Base-by-base conservation (phyloP, 768 basidiomycete species). In the Cystofilobasidium ferigula region DNA sequence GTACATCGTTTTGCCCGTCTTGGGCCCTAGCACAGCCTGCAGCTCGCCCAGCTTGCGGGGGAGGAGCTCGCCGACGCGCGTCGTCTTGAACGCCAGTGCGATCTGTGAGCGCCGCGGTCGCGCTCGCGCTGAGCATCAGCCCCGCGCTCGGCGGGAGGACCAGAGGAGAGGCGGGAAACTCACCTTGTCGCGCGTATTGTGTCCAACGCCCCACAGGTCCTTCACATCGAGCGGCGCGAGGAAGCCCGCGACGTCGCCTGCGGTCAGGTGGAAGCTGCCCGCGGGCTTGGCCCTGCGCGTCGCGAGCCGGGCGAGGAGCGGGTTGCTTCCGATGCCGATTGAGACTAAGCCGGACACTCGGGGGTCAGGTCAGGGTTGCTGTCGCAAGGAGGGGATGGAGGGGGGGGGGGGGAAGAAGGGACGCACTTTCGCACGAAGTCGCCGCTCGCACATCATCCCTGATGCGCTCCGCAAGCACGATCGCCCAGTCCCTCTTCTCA, bases 261-360 rank as follows among this genome's bases (percentile, higher is more conserved):
- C 78, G 0, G 80, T 70, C 18, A 99, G 82, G 69, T 92, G 90
- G 72, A 82, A 89, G 0, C 88, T 84, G 1, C 86, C 86, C 0
- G 86, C 92, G 0, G 95, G 95, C 73, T 99, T 99, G 7, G 95
- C 95, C 7, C 80, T 81, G 10, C 88, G 83, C 0, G 91, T 93
- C 2, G 95, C 95, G 9, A 99, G 80, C 22, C 92, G 87, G 0
- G 94, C 89, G 7, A 99, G 84, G 54, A 94, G 84, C 70, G 94
- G 87, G 76, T 97, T 99, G 69, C 89, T 83, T 0, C 89, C 82
- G 59, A 95, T 86, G 14, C 95, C 95, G 57, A 98, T 87, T 74
- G 89, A 92, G 8, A 91, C 92, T 93, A 61, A 38, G 47, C 42
- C 43, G 63, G 38, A 45, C 51, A 68, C 35, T 48, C 28, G 2